Percentiles rank a stretch among this genome's conserved stretches.
These are phyloP conservation scores for Exophiala mesophila DNA, from an alignment of 2,329 filamentous ascomycete species.

Conservation along the genomic window DNA sequence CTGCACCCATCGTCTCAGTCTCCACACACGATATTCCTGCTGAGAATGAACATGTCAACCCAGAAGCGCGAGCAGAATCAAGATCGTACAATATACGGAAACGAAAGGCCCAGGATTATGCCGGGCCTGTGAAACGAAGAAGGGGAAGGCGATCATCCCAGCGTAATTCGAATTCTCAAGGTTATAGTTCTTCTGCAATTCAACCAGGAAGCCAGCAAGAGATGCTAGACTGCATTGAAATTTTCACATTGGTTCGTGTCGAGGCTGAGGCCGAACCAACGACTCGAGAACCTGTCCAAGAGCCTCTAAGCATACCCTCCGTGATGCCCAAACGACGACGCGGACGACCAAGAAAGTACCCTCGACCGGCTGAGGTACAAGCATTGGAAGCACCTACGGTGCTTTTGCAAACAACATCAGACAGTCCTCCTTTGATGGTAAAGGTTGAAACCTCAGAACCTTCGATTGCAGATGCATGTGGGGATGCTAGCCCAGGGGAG, in stretches of 20 bases:
- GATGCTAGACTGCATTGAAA: conserved; percentile 13
- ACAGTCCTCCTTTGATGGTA: too few relatives aligned
- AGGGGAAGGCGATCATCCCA: conserved; percentile 9
- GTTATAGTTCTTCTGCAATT: neutral
- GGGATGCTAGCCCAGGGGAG: too few relatives aligned
- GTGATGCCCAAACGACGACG: neutral
- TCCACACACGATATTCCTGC: too few relatives aligned
- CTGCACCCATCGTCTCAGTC: too few relatives aligned
- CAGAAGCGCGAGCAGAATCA: neutral
- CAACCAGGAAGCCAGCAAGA: conserved; percentile 3
- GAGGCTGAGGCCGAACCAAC: neutral
- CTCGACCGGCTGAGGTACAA: too few relatives aligned
- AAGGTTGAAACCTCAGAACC: too few relatives aligned
- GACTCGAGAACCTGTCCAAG: neutral
- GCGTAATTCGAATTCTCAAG: conserved; percentile 3
- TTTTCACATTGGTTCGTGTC: conserved; percentile 1
- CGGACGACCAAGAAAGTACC: conserved; percentile 1
- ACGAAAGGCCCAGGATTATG: conserved; percentile 12
- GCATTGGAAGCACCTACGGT: too few relatives aligned
- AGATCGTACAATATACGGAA: conserved; percentile 9
- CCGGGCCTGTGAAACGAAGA: conserved; percentile 11
- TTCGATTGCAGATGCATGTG: too few relatives aligned
- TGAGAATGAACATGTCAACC: too few relatives aligned
- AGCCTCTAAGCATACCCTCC: neutral
- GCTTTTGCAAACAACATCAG: too few relatives aligned